Evolutionary conservation across 2,329 filamentous ascomycete genomes (phyloP).

Genomic region (Cercospora zeina): DNA sequence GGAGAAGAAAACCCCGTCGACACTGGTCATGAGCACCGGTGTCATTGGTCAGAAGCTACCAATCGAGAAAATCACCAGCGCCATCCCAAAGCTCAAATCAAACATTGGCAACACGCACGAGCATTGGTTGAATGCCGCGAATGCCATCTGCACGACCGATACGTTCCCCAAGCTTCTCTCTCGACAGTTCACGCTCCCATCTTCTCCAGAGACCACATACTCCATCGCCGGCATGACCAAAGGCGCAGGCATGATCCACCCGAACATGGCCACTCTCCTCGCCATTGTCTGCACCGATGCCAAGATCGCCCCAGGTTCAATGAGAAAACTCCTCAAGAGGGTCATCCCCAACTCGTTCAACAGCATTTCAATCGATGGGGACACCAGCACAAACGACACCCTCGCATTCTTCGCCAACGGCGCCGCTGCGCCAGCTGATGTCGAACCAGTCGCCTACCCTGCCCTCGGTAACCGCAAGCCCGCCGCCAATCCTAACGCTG

Average conservation of each 20-base stretch:
- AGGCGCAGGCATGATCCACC: constrained; percentile 98
- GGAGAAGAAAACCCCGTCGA: constrained; percentile 33
- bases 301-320: constrained; percentile 66
- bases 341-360: constrained; percentile 89
- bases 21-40: constrained; percentile 73
- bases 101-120: constrained; percentile 73
- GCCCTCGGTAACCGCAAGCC: not conserved
- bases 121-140: constrained; percentile 82
- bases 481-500: too few species aligned
- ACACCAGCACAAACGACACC: constrained; percentile 97
- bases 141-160: constrained; percentile 96
- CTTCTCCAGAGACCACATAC: constrained; percentile 73
- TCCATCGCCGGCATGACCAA: constrained; percentile 93
- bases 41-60: constrained; percentile 94
- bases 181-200: constrained; percentile 78
- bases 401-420: constrained; percentile 94
- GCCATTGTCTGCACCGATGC: constrained; percentile 91
- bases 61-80: constrained; percentile 82
- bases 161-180: constrained; percentile 97
- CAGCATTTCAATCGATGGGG: constrained; percentile 93
- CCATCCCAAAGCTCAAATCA: constrained; percentile 73
- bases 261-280: constrained; percentile 96
- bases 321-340: constrained; percentile 68
- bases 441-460: constrained; percentile 11
- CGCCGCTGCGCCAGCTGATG: constrained; percentile 57